Evolutionary conservation across 1,284 basidiomycete species (phyloP).

Genomic region (Stygiomarasmius scandens): DNA sequence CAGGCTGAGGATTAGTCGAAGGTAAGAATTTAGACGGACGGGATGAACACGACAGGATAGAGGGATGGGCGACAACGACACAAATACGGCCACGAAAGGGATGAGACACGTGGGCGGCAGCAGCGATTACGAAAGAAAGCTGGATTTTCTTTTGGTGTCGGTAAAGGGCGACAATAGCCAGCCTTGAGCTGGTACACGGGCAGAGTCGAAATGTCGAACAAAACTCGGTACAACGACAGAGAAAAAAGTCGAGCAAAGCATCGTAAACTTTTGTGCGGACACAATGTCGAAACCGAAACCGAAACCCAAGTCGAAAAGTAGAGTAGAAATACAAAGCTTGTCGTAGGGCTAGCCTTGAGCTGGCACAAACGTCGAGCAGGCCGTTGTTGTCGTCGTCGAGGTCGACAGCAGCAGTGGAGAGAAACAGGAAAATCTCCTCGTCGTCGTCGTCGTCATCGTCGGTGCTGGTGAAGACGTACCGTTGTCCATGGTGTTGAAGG

Average conservation of each 20-base stretch:
- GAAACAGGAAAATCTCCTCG: conserved; percentile 33
- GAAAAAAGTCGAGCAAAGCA: not conserved
- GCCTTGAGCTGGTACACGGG: too few relatives aligned
- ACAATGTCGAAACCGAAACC: conserved; percentile 1
- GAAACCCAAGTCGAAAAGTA: not conserved
- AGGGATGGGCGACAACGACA: not conserved
- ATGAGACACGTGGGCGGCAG: not conserved
- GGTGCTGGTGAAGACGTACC: conserved; percentile 79
- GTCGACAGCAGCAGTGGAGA: conserved; percentile 16
- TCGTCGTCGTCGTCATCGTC: conserved; percentile 36
- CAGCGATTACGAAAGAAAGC: too few relatives aligned
- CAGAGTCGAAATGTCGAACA: too few relatives aligned
- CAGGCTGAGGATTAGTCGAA: conserved; percentile 53
- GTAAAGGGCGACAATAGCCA: too few relatives aligned
- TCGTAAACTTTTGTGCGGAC: not conserved
- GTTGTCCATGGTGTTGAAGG: conserved; percentile 59
- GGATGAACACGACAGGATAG: not conserved
- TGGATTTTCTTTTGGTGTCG: too few relatives aligned
- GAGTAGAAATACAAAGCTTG: conserved; percentile 11
- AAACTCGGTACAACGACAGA: not conserved
- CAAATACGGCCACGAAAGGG: not conserved
- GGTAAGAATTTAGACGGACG: conserved; percentile 10
- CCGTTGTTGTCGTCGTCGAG: not conserved
- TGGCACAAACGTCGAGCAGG: conserved; percentile 20
- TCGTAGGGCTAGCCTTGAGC: conserved; percentile 34